Conservation (phyloP, 257 asterid genomes). For the Fraxinus pennsylvanica region DNA sequence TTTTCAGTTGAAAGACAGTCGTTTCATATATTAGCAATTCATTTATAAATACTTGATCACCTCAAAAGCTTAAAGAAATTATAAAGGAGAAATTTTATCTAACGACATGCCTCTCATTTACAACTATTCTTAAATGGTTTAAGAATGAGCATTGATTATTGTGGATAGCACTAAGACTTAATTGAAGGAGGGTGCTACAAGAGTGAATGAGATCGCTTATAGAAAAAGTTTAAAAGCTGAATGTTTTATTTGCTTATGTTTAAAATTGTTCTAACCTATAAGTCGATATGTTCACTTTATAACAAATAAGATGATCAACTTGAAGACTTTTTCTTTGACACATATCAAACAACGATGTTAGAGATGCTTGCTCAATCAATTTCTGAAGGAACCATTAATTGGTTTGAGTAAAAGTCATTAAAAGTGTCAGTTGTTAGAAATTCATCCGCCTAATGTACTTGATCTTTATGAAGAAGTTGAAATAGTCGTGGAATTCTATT, state of each 20-base stretch:
- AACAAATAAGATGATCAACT: constrained; percentile 18
- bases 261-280: background rate
- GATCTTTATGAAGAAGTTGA: constrained; percentile 83
- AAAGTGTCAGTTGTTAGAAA: constrained; percentile 53
- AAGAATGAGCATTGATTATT: background rate
- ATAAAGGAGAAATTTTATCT: background rate
- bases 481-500: background rate
- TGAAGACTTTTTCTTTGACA: constrained; percentile 34
- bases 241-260: constrained; percentile 1
- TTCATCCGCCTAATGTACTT: constrained; percentile 81
- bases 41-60: background rate
- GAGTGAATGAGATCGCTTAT: constrained; percentile 11
- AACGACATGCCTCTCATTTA: background rate
- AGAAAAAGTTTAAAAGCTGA: constrained; percentile 4
- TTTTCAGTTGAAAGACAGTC: background rate
- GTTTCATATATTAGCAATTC: background rate
- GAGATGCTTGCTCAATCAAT: constrained; percentile 76
- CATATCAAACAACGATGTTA: constrained; percentile 74
- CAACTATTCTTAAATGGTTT: background rate
- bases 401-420: constrained; percentile 49
- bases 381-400: constrained; percentile 43
- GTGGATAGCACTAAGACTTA: background rate
- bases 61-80: background rate
- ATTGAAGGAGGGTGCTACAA: background rate
- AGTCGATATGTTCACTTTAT: constrained; percentile 6